phyloP scores from a whole-genome alignment of 2,329 filamentous ascomycete genomes.

The Metarhizium anisopliae region DNA sequence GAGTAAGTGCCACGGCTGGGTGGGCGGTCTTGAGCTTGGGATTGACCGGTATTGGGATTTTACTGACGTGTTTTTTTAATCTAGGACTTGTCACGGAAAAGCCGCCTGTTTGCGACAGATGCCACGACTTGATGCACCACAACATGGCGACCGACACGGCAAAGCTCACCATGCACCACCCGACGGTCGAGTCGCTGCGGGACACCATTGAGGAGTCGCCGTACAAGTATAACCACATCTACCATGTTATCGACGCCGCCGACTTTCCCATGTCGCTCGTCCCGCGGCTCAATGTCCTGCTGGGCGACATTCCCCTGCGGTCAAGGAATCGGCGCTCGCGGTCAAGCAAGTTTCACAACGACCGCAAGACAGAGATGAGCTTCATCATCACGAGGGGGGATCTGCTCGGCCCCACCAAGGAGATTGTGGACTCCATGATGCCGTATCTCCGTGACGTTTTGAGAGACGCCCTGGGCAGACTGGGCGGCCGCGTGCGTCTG shows the following conservation, averaged over 20 bases:
- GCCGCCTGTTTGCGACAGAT: conserved; percentile 72
- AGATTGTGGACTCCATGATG: conserved; percentile 79
- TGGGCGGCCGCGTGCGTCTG: conserved; percentile 63
- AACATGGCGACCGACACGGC: conserved; percentile 41
- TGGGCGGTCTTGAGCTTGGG: background rate
- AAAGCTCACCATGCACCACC: conserved; percentile 62
- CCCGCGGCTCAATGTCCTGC: conserved; percentile 60
- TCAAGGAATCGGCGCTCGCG: conserved; percentile 73
- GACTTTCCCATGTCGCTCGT: conserved; percentile 95
- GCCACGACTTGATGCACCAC: conserved; percentile 74
- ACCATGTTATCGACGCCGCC: conserved; percentile 89
- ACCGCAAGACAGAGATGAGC: conserved; percentile 67
- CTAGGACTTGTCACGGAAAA: conserved; percentile 16
- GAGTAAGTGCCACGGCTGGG: background rate
- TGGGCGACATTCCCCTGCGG: conserved; percentile 65
- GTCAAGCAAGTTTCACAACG: conserved; percentile 53
- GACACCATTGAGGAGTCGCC: conserved; percentile 84
- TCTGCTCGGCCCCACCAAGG: conserved; percentile 72
- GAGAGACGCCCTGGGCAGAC: conserved; percentile 62
- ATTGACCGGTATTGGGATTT: background rate
- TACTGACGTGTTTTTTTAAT: background rate
- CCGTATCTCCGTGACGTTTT: conserved; percentile 73
- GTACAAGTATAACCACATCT: conserved; percentile 85
- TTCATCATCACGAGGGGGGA: conserved; percentile 90
- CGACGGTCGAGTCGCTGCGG: conserved; percentile 69